Percentiles rank a stretch among this genome's conserved stretches.
Evolutionary conservation across 73 alveolate species (phyloP).

Genomic region (Blepharisma japonicum): DNA sequence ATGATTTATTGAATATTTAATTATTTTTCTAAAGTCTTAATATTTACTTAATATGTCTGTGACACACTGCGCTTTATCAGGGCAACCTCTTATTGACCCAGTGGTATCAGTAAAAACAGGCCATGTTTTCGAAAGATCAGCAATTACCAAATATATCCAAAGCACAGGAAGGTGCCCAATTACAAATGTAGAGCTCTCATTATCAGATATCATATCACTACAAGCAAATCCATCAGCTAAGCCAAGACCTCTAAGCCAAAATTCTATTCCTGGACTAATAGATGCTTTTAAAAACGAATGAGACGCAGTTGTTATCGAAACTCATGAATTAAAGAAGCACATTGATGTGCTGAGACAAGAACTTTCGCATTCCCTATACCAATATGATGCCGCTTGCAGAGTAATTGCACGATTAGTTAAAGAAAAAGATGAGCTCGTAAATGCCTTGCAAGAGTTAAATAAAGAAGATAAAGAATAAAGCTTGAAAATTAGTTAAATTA

Average conservation of each 20-base stretch:
- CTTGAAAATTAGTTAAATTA: neutral
- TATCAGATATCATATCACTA: slow-evolving; percentile 56
- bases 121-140: slow-evolving; percentile 70
- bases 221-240: slow-evolving; percentile 43
- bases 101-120: slow-evolving; percentile 77
- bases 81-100: slow-evolving; percentile 66
- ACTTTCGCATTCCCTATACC: slow-evolving; percentile 76
- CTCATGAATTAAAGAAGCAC: slow-evolving; percentile 54
- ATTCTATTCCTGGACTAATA: slow-evolving; percentile 65
- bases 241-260: slow-evolving; percentile 64
- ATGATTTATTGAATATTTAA: neutral
- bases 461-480: neutral
- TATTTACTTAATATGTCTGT: slow-evolving; percentile 29
- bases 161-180: slow-evolving; percentile 76
- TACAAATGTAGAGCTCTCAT: slow-evolving; percentile 63
- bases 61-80: slow-evolving; percentile 71
- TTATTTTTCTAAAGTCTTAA: neutral
- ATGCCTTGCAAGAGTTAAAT: slow-evolving; percentile 2
- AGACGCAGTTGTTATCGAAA: slow-evolving; percentile 75
- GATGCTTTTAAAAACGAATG: slow-evolving; percentile 68
- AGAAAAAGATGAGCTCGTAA: slow-evolving; percentile 66
- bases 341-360: slow-evolving; percentile 62
- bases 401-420: slow-evolving; percentile 69
- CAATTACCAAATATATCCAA: slow-evolving; percentile 60
- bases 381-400: slow-evolving; percentile 88